Evolutionary conservation across 148 eudicot genomes (phyloP), one percentile per base, ranked within the genome.

Genomic region (Limonium bicolor): DNA sequence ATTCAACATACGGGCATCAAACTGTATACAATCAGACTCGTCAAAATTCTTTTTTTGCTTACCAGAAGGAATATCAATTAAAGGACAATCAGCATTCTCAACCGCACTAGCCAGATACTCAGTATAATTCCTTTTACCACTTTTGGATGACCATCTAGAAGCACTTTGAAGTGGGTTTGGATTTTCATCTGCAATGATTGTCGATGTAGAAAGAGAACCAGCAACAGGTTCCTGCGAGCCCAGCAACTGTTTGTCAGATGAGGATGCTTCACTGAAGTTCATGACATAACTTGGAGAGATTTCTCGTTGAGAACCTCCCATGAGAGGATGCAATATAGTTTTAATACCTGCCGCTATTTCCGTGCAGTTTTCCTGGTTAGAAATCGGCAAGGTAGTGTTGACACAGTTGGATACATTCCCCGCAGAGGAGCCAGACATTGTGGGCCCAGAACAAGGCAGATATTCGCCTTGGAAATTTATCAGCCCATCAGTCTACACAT

Each of bases 211-310:
- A 38, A 60, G 54, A 68, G 86, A 41, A 48, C 61, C 59, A 37
- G 64, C 67, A 53, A 48, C 52, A 51, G 66, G 70, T 70, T 54
- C 78, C 82, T 80, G 97, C 77, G 97, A 68, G 63, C 70, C 87
- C 74, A 68, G 58, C 69, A 90, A 78, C 53, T 60, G 74, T 71
- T 76, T 67, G 76, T 90, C 87, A 72, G 84, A 73, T 80, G 80
- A 77, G 55, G 82, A 77, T 67, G 87, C 74, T 65, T 76, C 66
- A 72, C 74, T 74, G 57, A 69, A 80, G 82, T 75, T 65, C 62
- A 75, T 61, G 59, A 65, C 76, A 70, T 74, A 74, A 77, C 54
- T 72, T 71, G 78, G 62, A 64, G 78, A 72, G 66, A 65, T 68
- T 72, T 74, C 72, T 66, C 70, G 68, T 64, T 46, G 65, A 70